These are phyloP conservation scores for Suhomyces chickasaworum DNA, from an alignment of 1,139 yeast species.

Conservation along the genomic window DNA sequence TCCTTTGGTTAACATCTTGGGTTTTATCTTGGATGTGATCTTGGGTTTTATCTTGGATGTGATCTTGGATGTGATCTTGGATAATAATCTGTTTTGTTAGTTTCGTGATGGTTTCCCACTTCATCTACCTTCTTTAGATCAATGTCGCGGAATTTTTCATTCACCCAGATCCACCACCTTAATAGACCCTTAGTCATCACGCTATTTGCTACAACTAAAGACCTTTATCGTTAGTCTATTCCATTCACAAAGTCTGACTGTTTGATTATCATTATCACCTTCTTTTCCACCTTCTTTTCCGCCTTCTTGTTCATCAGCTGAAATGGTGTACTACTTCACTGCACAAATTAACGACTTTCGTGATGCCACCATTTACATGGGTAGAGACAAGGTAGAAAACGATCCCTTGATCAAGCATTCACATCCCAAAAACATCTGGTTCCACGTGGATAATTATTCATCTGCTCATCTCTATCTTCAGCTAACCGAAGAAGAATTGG, in stretches of 20 bases:
- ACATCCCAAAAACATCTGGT: constrained; percentile 73
- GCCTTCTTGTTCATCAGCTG: too few relatives aligned
- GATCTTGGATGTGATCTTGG: too few relatives aligned
- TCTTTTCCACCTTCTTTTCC: neutral
- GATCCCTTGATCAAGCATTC: constrained; percentile 74
- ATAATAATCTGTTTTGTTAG: too few relatives aligned
- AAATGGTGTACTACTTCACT: constrained; percentile 63
- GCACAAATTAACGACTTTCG: constrained; percentile 30
- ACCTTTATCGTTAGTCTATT: too few relatives aligned
- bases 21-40: too few relatives aligned
- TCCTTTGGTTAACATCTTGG: too few relatives aligned
- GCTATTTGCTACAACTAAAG: too few relatives aligned
- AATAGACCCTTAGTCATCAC: neutral
- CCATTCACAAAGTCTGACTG: too few relatives aligned
- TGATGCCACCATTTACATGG: constrained; percentile 58
- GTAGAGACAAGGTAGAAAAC: constrained; percentile 76
- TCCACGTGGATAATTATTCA: constrained; percentile 78
- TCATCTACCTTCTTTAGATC: too few relatives aligned
- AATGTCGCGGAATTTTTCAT: neutral
- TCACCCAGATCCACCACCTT: neutral
- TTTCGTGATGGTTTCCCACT: too few relatives aligned
- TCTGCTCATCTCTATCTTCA: constrained; percentile 83
- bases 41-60: too few relatives aligned
- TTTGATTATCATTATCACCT: neutral
- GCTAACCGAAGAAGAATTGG: constrained; percentile 44